Conservation (phyloP, 345 rosid species). For the Fremontodendron californicum region DNA sequence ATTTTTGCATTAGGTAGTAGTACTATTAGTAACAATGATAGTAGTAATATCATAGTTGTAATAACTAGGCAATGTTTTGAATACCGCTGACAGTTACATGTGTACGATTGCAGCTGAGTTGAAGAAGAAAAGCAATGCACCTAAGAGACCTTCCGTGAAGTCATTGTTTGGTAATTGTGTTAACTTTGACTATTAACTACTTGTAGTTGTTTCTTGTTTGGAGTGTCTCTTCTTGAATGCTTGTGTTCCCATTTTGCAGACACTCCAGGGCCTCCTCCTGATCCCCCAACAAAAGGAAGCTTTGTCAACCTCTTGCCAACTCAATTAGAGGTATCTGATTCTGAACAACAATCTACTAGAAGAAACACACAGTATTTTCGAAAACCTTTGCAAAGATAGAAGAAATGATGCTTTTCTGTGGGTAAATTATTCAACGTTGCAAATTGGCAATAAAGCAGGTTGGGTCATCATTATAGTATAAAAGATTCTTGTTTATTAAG, state of each 20-base stretch:
- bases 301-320: slow-evolving; percentile 34
- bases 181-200: background rate
- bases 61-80: background rate
- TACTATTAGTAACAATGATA: background rate
- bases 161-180: slow-evolving; percentile 36
- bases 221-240: background rate
- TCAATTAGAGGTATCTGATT: slow-evolving; percentile 29
- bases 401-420: background rate
- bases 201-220: background rate
- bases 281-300: slow-evolving; percentile 29
- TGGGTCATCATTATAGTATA: background rate
- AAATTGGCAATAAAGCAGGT: background rate
- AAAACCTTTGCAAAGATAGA: slow-evolving; percentile 13
- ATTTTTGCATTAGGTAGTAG: background rate
- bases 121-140: slow-evolving; percentile 39
- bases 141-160: slow-evolving; percentile 49
- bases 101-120: slow-evolving; percentile 32
- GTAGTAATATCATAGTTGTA: background rate
- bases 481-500: background rate
- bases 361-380: background rate
- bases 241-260: slow-evolving; percentile 22
- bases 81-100: background rate
- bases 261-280: slow-evolving; percentile 27
- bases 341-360: slow-evolving; percentile 27
- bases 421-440: background rate